phyloP scores from a whole-genome alignment of 306 rosid genomes.

The Citrullus amarus region DNA sequence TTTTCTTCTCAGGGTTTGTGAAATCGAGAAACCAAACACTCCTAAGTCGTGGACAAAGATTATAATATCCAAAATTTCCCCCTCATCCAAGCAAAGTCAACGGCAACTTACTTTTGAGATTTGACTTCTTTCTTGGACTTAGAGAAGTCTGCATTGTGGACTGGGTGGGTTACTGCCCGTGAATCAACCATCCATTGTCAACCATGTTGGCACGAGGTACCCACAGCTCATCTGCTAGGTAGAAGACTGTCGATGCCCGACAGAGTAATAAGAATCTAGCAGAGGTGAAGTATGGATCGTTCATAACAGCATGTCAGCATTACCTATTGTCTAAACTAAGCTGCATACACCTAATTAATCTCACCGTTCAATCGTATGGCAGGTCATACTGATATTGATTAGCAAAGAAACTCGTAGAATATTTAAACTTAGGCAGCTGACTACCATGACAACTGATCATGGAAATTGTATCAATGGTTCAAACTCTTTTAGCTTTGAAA shows the following conservation, averaged over 20 bases:
- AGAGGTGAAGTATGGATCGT: background rate
- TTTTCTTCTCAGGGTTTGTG: background rate
- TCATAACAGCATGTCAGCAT: background rate
- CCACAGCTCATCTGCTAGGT: background rate
- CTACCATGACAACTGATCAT: background rate
- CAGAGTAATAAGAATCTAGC: background rate
- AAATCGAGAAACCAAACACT: constrained; percentile 6
- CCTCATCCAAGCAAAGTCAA: background rate
- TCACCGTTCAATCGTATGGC: background rate
- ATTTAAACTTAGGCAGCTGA: background rate
- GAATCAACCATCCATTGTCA: background rate
- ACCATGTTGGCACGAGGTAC: background rate
- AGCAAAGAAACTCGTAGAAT: background rate
- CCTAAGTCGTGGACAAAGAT: background rate
- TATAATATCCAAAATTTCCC: background rate
- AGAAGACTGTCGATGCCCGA: background rate
- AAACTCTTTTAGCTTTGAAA: constrained; percentile 15
- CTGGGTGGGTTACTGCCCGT: background rate
- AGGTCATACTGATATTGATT: too few relatives aligned
- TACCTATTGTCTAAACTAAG: background rate
- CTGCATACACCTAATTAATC: too few relatives aligned
- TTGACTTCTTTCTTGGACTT: background rate
- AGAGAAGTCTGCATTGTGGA: background rate
- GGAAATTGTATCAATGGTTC: background rate
- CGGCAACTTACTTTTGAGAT: background rate